phyloP scores from a whole-genome alignment of 257 asterid genomes.

The Lithospermum erythrorhizon region DNA sequence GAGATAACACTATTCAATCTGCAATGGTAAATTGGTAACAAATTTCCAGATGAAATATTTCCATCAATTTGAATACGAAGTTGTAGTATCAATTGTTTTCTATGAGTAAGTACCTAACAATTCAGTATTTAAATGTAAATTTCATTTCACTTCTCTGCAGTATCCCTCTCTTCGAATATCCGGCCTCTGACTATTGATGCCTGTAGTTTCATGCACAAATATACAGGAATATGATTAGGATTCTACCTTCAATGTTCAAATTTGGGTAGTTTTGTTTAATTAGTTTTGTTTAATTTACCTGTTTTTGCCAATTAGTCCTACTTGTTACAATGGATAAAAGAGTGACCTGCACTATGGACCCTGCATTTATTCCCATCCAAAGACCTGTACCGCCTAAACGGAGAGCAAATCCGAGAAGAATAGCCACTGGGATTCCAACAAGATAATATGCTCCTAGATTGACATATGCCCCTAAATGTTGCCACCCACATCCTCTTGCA shows the following conservation, averaged over 20 bases:
- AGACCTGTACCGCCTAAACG: constrained; percentile 41
- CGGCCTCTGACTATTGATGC: constrained; percentile 24
- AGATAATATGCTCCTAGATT: constrained; percentile 47
- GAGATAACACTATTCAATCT: too few species aligned
- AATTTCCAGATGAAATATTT: too few species aligned
- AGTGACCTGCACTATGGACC: constrained; percentile 30
- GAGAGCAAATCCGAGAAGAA: constrained; percentile 31
- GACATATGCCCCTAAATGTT: constrained; percentile 54
- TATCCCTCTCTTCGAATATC: constrained; percentile 8
- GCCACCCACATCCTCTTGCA: constrained; percentile 68
- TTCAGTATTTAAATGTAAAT: too few species aligned
- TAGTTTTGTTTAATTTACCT: constrained; percentile 17
- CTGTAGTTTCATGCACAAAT: constrained; percentile 7
- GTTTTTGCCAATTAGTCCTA: constrained; percentile 41
- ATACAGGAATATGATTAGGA: neutral
- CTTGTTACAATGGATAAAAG: constrained; percentile 31
- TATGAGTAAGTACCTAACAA: too few species aligned
- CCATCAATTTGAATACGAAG: too few species aligned
- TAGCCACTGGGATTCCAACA: constrained; percentile 39
- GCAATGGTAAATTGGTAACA: too few species aligned
- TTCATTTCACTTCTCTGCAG: too few species aligned
- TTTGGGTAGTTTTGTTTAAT: neutral
- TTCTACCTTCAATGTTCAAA: neutral
- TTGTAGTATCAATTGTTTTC: too few species aligned
- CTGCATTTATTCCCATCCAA: constrained; percentile 48